Percentiles rank a stretch among this genome's conserved stretches.
phyloP scores from a whole-genome alignment of 2,329 filamentous ascomycete species.

The Ceratocystiopsis brevicomis region DNA sequence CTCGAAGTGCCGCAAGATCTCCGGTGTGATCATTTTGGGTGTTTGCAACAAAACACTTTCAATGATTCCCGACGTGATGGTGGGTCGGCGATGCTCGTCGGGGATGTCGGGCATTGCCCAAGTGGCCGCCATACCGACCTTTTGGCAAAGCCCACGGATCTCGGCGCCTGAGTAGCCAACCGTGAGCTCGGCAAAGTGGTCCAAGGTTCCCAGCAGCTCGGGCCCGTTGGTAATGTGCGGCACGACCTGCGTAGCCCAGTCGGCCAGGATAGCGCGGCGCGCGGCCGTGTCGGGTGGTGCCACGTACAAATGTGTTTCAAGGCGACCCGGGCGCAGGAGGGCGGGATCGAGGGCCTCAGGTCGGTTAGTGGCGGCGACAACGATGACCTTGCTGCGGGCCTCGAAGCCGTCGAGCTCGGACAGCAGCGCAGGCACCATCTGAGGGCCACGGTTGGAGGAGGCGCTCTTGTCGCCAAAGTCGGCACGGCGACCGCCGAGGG shows the following conservation, averaged over 20 bases:
- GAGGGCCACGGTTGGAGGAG: conserved; percentile 35
- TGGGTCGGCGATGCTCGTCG: conserved; percentile 9
- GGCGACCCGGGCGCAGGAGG: conserved; percentile 65
- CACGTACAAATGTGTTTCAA: conserved; percentile 73
- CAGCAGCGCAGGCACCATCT: conserved; percentile 73
- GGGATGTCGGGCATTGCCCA: conserved; percentile 2
- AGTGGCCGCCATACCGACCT: conserved; percentile 15
- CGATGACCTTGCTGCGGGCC: conserved; percentile 59
- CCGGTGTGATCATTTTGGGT: conserved; percentile 20
- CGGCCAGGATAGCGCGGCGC: conserved; percentile 55
- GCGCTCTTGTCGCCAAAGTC: conserved; percentile 23
- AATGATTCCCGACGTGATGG: conserved; percentile 18
- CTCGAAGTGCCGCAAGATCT: conserved; percentile 18
- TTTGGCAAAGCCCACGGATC: conserved; percentile 36
- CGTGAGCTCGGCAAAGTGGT: too few relatives aligned
- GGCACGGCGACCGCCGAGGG: conserved; percentile 43
- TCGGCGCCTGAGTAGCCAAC: conserved; percentile 52
- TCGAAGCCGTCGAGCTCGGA: conserved; percentile 96
- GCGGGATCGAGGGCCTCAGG: conserved; percentile 75
- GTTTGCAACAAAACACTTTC: conserved; percentile 12
- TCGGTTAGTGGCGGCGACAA: conserved; percentile 81
- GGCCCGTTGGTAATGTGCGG: too few relatives aligned
- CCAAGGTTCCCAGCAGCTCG: too few relatives aligned
- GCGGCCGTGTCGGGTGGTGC: conserved; percentile 58
- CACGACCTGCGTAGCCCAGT: conserved; percentile 30